A percentile compares a stretch with the other conserved stretches of the same genome.
Evolutionary conservation across 1,284 basidiomycete genomes (phyloP).

Genomic region (Cutaneotrichosporon daszewskae): DNA sequence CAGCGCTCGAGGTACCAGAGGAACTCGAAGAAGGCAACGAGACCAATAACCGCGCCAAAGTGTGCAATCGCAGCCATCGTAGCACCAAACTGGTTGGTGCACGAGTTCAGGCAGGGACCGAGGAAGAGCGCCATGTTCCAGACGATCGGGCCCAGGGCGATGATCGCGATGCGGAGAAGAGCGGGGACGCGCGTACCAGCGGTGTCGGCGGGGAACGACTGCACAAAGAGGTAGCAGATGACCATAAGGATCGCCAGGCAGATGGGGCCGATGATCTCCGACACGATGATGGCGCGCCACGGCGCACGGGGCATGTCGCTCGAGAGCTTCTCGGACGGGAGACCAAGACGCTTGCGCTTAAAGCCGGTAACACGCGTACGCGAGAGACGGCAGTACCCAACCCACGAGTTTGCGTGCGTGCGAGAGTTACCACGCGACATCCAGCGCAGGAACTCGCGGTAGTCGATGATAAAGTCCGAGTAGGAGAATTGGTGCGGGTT

Average conservation of each 20-base stretch:
- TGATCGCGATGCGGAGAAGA: conserved; percentile 85
- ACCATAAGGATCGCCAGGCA: conserved; percentile 76
- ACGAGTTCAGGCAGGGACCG: conserved; percentile 73
- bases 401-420: conserved; percentile 96
- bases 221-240: conserved; percentile 72
- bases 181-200: conserved; percentile 56
- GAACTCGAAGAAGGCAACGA: conserved; percentile 90
- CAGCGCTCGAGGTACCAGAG: conserved; percentile 90
- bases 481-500: conserved; percentile 96
- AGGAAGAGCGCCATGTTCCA: conserved; percentile 92
- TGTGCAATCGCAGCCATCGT: conserved; percentile 85
- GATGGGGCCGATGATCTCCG: conserved; percentile 80
- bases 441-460: conserved; percentile 93
- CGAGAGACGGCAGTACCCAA: conserved; percentile 90
- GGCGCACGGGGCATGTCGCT: conserved; percentile 83
- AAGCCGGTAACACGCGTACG: conserved; percentile 94
- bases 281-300: conserved; percentile 80
- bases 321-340: conserved; percentile 89
- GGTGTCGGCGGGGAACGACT: conserved; percentile 55
- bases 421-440: conserved; percentile 95
- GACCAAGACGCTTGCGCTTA: conserved; percentile 91
- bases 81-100: conserved; percentile 79
- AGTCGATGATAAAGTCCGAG: conserved; percentile 92
- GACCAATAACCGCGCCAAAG: conserved; percentile 68
- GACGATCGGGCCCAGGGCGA: conserved; percentile 89